These are phyloP conservation scores for Hortaea werneckii DNA, from an alignment of 2,329 filamentous ascomycete species.

Conservation along the genomic window DNA sequence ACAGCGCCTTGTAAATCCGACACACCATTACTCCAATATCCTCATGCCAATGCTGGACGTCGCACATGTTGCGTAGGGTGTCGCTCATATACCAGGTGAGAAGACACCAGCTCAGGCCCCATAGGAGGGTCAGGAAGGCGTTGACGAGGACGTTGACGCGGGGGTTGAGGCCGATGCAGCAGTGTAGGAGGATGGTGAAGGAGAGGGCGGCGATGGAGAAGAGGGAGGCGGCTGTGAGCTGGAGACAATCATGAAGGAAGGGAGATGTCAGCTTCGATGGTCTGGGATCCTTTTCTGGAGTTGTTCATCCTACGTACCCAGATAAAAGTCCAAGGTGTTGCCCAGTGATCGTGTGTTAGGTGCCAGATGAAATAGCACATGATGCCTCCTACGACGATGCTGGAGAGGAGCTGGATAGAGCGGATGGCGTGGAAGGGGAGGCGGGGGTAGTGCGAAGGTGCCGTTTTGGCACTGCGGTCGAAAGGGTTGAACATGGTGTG, in stretches of 20 bases:
- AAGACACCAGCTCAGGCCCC: constrained; percentile 42
- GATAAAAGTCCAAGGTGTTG: constrained; percentile 50
- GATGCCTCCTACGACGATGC: constrained; percentile 42
- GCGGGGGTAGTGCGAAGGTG: constrained; percentile 34
- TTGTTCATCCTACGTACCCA: constrained; percentile 33
- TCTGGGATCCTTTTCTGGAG: too few species aligned
- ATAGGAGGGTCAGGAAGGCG: constrained; percentile 38
- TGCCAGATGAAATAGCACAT: constrained; percentile 48
- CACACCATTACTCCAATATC: constrained; percentile 47
- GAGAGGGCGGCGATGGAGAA: constrained; percentile 41
- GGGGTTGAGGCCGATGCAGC: constrained; percentile 42
- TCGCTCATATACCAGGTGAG: constrained; percentile 44
- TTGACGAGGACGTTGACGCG: constrained; percentile 43
- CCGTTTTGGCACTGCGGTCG: constrained; percentile 23
- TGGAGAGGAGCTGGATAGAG: constrained; percentile 32
- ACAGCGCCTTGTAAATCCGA: constrained; percentile 50
- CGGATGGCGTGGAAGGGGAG: constrained; percentile 35
- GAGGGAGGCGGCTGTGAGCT: constrained; percentile 44
- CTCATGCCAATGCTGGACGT: constrained; percentile 41
- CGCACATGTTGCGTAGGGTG: constrained; percentile 42
- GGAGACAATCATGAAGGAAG: not conserved
- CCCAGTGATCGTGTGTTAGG: constrained; percentile 41
- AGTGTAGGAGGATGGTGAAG: constrained; percentile 42
- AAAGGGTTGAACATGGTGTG: constrained; percentile 14
- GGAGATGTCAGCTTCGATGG: not conserved